Percentiles rank a stretch among this genome's conserved stretches.
Evolutionary conservation across 768 basidiomycete species (phyloP).

Genomic region (Termitomyces sp.): DNA sequence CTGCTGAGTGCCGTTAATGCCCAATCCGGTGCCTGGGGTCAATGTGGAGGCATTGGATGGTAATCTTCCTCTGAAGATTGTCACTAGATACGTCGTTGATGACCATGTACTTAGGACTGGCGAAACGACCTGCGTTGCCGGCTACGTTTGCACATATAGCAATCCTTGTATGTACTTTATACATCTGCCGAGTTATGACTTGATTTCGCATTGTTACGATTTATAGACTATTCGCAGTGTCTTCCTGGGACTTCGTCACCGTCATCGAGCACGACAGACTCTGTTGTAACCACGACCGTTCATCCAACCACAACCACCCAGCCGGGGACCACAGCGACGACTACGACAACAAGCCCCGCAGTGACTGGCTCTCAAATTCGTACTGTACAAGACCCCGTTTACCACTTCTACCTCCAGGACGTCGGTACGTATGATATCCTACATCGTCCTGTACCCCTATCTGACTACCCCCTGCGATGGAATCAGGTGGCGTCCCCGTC

Average conservation of each 20-base stretch:
- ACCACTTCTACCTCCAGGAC: conserved; percentile 54
- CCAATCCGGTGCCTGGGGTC: conserved; percentile 38
- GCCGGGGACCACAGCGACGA: conserved; percentile 23
- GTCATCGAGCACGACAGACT: conserved; percentile 23
- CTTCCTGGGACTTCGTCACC: conserved; percentile 32
- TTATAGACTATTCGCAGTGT: conserved; percentile 51
- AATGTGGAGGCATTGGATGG: conserved; percentile 42
- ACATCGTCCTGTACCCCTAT: neutral
- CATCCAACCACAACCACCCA: conserved; percentile 21
- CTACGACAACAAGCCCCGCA: conserved; percentile 29
- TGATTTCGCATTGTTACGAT: neutral
- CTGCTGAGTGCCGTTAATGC: conserved; percentile 21
- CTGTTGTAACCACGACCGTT: conserved; percentile 22
- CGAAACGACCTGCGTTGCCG: conserved; percentile 37
- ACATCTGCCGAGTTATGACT: neutral
- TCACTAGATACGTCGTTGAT: neutral
- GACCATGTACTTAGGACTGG: conserved; percentile 29
- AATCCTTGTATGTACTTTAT: conserved; percentile 33
- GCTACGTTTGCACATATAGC: conserved; percentile 37
- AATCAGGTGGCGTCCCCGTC: conserved; percentile 40
- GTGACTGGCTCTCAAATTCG: conserved; percentile 49
- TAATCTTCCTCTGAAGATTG: neutral
- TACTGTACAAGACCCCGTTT: conserved; percentile 47
- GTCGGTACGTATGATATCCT: conserved; percentile 26
- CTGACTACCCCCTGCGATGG: neutral